Base-by-base conservation (phyloP, 2,329 filamentous ascomycete genomes). In the Neonectria coccinea region DNA sequence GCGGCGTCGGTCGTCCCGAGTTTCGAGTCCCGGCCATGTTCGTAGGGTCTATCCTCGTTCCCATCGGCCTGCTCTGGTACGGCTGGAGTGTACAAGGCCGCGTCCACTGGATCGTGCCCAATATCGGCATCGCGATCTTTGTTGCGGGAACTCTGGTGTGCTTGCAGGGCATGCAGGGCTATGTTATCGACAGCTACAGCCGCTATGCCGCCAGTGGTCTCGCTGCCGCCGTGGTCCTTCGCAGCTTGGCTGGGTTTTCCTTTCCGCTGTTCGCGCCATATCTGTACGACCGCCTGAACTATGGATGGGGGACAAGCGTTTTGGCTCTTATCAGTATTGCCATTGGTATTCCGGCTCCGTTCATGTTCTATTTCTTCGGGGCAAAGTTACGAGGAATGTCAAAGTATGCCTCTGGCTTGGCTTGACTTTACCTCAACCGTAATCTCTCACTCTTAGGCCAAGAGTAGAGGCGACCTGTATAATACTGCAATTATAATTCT, bases 41-140 rank as follows among this genome's bases (percentile, higher is more conserved):
- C 4, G 56, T 67, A 3, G 70, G 70, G 2, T 67, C 71, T 3
- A 25, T 73, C 2, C 57, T 90, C 3, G 82, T 91, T 62, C 89
- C 89, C 0, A 83, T 88, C 16, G 89, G 89, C 0, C 78, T 91
- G 11, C 90, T 92, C 79, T 90, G 89, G 88, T 91, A 91, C 69
- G 88, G 88, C 16, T 91, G 89, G 87, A 87, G 87, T 1, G 85
- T 83, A 0, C 84, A 67, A 14, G 78, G 64, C 65, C 78, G 76
- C 1, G 79, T 88, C 1, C 88, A 84, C 58, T 92, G 89, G 89
- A 88, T 91, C 51, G 85, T 87, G 0, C 89, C 90, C 0, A 79
- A 86, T 0, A 77, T 92, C n/a, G 88, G 86, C 0, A 80, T 91
- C 8, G 84, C 80, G 0, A 85, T 86, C 60, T 86, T 88, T 0